Base-by-base conservation (phyloP, 129 eudicot genomes). In the Chrysanthemum seticuspe region DNA sequence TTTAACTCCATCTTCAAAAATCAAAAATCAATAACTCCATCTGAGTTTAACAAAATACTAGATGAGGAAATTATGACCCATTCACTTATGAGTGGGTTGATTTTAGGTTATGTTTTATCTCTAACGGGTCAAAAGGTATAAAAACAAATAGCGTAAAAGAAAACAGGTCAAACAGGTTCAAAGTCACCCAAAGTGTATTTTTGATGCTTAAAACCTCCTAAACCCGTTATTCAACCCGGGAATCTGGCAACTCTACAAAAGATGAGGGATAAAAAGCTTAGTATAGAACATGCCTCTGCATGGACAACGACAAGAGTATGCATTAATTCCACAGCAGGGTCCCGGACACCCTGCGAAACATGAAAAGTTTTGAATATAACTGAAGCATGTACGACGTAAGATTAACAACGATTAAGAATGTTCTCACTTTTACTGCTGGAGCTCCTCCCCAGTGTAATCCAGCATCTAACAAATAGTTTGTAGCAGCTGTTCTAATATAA, bases 391-490 rank as follows among this genome's bases (percentile, higher is more conserved):
- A 18, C 36, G 62, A 6, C 40, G 13, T n/a, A 21, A 36, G 36
- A 55, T 15, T 56, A 25, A n/a, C 52, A 56, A 27, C 48, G 69
- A 48, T 69, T 31, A 31, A 15, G 21, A 45, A 49, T 36, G 4
- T 57, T 49, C 87, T 84, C 73, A 92, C 96, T 78, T 87, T 92
- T 65, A 89, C 91, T 58, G 96, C 83, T 65, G 97, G 91, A 48
- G 97, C 96, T 72, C 91, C 90, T 59, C 94, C 97, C 97, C 97
- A 92, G 45, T 88, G 96, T 71, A 92, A 84, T 74, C 97, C 96
- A 75, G 91, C 88, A 79, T 92, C 97, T 84, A 89, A 68, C 85
- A 92, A 75, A 70, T 89, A 92, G 77, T 83, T 89, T 65, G 72
- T 83, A 48, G 96, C 91, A 23, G 94, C 91, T 34, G 84, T 75